These are phyloP conservation scores for Daldinia sp. DNA, from an alignment of 2,329 filamentous ascomycete species.

Conservation along the genomic window DNA sequence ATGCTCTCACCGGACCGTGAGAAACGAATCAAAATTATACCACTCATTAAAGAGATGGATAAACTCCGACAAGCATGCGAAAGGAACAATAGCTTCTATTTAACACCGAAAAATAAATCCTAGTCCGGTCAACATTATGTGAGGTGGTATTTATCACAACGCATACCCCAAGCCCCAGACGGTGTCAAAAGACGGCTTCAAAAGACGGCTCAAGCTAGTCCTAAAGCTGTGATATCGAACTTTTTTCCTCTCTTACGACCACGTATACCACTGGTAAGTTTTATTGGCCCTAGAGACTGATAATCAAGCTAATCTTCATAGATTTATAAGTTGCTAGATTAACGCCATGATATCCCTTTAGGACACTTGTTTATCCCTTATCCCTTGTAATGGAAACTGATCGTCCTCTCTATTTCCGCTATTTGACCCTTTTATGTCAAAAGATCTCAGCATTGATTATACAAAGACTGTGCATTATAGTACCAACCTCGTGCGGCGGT, in stretches of 20 bases:
- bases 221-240: neutral
- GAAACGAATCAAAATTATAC: slow-evolving; percentile 24
- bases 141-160: neutral
- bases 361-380: neutral
- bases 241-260: neutral
- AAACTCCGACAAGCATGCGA: slow-evolving; percentile 20
- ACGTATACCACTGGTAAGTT: neutral
- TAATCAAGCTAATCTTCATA: neutral
- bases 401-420: neutral
- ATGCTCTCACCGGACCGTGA: slow-evolving; percentile 37
- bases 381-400: neutral
- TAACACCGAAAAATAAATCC: slow-evolving; percentile 14
- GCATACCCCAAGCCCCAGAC: neutral
- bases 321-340: neutral
- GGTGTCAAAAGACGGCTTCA: neutral
- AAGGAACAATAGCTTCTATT: slow-evolving; percentile 23
- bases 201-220: neutral
- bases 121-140: neutral
- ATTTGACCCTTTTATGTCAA: neutral
- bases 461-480: neutral
- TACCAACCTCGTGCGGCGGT: neutral
- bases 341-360: neutral
- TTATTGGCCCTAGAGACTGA: neutral
- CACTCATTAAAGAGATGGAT: slow-evolving; percentile 23
- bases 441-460: neutral